These are phyloP conservation scores for Taxawa tesnikishii DNA, from an alignment of 2,329 filamentous ascomycete genomes.

Conservation along the genomic window DNA sequence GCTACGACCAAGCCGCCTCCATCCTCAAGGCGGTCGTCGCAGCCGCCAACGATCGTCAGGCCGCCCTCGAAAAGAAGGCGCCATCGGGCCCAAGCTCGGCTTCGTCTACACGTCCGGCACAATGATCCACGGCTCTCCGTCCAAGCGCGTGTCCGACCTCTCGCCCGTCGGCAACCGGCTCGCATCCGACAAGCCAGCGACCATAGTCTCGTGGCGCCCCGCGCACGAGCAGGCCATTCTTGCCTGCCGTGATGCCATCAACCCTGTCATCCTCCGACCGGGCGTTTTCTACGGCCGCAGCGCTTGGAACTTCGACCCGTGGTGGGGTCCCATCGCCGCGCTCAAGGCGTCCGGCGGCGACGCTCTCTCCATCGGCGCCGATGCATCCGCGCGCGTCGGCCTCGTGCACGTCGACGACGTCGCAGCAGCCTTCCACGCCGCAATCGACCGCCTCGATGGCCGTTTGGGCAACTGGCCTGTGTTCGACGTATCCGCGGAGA, in stretches of 20 bases:
- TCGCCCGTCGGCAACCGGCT: background rate
- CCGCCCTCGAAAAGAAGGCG: conserved; percentile 1
- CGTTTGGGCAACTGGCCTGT: background rate
- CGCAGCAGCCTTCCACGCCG: background rate
- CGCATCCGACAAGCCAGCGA: background rate
- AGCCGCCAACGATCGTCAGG: background rate
- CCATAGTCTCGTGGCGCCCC: background rate
- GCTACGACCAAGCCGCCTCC: conserved; percentile 1
- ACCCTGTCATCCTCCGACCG: background rate
- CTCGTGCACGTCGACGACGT: background rate
- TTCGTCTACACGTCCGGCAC: conserved; percentile 3
- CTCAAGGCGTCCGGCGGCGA: background rate
- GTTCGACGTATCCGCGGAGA: background rate
- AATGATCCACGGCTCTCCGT: background rate
- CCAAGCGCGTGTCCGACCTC: background rate
- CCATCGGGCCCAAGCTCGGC: conserved; percentile 3
- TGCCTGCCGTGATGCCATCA: background rate
- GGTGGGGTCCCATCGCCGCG: background rate
- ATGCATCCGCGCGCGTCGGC: background rate
- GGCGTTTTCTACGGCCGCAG: background rate
- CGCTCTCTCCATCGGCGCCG: background rate
- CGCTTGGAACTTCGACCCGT: background rate
- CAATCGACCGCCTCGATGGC: background rate
- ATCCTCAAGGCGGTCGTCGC: background rate
- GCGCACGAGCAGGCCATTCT: background rate